Conservation (phyloP, 768 basidiomycete genomes). For the Lentinula edodes region DNA sequence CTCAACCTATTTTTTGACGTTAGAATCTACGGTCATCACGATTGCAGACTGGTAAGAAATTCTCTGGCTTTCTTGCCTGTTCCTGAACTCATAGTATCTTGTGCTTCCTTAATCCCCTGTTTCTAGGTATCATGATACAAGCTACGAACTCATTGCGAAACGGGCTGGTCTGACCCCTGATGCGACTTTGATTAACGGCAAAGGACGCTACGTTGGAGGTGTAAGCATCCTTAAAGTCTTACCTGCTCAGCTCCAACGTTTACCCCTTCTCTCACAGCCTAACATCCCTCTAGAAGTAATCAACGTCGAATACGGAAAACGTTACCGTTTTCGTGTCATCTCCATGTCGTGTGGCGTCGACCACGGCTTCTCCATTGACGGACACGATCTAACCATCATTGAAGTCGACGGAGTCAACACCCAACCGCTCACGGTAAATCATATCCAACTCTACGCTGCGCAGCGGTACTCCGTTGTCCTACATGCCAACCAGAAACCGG, state of each 20-base stretch:
- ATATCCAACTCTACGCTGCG: conserved; percentile 33
- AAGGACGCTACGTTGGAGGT: conserved; percentile 33
- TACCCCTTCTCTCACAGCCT: neutral
- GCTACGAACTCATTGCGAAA: conserved; percentile 16
- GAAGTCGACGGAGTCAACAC: conserved; percentile 33
- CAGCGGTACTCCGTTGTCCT: conserved; percentile 32
- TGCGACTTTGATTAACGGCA: conserved; percentile 41
- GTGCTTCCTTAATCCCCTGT: neutral
- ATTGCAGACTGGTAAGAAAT: conserved; percentile 3
- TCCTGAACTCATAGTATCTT: conserved; percentile 2
- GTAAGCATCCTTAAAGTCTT: conserved; percentile 17
- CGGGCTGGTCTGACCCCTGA: conserved; percentile 11
- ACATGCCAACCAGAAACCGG: conserved; percentile 28
- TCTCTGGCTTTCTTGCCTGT: too few relatives aligned
- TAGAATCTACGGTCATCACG: conserved; percentile 9
- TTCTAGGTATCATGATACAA: conserved; percentile 30
- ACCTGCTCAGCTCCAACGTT: neutral
- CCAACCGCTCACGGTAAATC: conserved; percentile 29
- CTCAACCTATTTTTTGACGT: neutral
- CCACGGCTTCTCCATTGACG: conserved; percentile 38
- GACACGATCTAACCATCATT: conserved; percentile 34
- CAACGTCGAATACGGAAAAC: conserved; percentile 32
- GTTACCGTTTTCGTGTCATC: conserved; percentile 53
- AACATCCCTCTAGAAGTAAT: conserved; percentile 21
- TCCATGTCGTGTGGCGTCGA: conserved; percentile 39